These are phyloP conservation scores for Hypoxylon fuscum DNA, from an alignment of 495 filamentous ascomycete genomes.

Conservation along the genomic window DNA sequence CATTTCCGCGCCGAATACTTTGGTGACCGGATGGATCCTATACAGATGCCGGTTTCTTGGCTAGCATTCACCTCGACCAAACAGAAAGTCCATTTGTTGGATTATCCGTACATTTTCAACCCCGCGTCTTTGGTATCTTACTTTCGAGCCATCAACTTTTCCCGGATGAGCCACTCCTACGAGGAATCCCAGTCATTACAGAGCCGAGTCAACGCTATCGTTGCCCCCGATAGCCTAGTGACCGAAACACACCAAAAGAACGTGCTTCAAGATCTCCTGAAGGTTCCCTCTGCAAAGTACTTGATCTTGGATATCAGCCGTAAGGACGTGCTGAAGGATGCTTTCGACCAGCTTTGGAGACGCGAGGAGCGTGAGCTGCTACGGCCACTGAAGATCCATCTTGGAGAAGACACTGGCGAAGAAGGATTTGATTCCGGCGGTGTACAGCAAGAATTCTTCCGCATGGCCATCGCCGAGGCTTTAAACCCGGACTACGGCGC, in stretches of 20 bases:
- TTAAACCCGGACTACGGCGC: slow-evolving; percentile 76
- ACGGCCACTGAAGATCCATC: slow-evolving; percentile 85
- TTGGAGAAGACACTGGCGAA: slow-evolving; percentile 82
- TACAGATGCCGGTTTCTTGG: slow-evolving; percentile 81
- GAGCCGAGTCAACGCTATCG: slow-evolving; percentile 67
- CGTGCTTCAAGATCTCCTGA: slow-evolving; percentile 67
- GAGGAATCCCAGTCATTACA: slow-evolving; percentile 73
- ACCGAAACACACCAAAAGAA: slow-evolving; percentile 54
- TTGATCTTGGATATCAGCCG: slow-evolving; percentile 80
- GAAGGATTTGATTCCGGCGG: slow-evolving; percentile 93
- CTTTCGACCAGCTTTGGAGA: slow-evolving; percentile 88
- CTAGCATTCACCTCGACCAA: slow-evolving; percentile 64
- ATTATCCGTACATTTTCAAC: slow-evolving; percentile 83
- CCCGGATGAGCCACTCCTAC: slow-evolving; percentile 78
- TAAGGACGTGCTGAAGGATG: slow-evolving; percentile 74
- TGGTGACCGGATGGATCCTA: slow-evolving; percentile 76
- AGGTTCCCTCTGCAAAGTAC: slow-evolving; percentile 72
- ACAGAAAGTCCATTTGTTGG: slow-evolving; percentile 77
- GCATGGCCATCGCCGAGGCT: slow-evolving; percentile 77
- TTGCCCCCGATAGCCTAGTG: slow-evolving; percentile 57
- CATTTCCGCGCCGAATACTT: slow-evolving; percentile 80
- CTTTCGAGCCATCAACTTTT: slow-evolving; percentile 89
- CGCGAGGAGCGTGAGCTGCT: slow-evolving; percentile 83
- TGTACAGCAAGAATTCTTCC: slow-evolving; percentile 95
- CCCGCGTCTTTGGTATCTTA: slow-evolving; percentile 77